phyloP scores from a whole-genome alignment of 768 basidiomycete genomes.

The Rhodotorula babjevae region DNA sequence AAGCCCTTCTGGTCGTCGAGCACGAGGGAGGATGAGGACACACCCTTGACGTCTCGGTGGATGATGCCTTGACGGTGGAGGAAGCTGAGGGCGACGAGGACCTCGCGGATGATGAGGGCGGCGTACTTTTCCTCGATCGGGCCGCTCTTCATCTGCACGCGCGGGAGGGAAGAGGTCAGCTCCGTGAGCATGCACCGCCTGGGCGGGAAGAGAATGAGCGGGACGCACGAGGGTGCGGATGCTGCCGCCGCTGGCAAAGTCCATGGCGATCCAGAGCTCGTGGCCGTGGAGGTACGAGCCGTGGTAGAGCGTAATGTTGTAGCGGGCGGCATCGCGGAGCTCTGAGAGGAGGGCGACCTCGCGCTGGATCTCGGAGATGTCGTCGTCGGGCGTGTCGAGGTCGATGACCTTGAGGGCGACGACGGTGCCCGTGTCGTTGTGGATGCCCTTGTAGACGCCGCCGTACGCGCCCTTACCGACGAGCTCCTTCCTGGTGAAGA shows the following conservation, averaged over 20 bases:
- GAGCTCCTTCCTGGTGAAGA: slow-evolving; percentile 28
- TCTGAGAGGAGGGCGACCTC: slow-evolving; percentile 90
- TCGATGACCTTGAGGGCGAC: slow-evolving; percentile 98
- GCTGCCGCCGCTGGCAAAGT: slow-evolving; percentile 90
- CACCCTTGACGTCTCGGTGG: slow-evolving; percentile 86
- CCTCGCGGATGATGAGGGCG: slow-evolving; percentile 80
- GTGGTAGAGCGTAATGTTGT: slow-evolving; percentile 84
- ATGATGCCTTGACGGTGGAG: slow-evolving; percentile 92
- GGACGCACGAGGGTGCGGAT: slow-evolving; percentile 66
- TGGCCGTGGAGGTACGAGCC: slow-evolving; percentile 94
- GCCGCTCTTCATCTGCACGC: slow-evolving; percentile 67
- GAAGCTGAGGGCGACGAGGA: slow-evolving; percentile 76
- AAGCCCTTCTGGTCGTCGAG: no score
- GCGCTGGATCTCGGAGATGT: slow-evolving; percentile 91
- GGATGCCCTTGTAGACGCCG: slow-evolving; percentile 81
- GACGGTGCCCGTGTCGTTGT: slow-evolving; percentile 75
- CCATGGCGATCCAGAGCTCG: slow-evolving; percentile 99
- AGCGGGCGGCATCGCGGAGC: slow-evolving; percentile 73
- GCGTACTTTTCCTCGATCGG: slow-evolving; percentile 85
- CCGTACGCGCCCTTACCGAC: slow-evolving; percentile 84
- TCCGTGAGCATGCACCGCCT: neutral
- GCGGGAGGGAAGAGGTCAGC: no score
- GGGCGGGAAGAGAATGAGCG: neutral
- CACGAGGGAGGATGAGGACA: slow-evolving; percentile 8
- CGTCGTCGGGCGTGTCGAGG: slow-evolving; percentile 92